A percentile compares a stretch with the other conserved stretches of the same genome.
Conservation (phyloP, 768 basidiomycete genomes). For the Termitomyces sp. region DNA sequence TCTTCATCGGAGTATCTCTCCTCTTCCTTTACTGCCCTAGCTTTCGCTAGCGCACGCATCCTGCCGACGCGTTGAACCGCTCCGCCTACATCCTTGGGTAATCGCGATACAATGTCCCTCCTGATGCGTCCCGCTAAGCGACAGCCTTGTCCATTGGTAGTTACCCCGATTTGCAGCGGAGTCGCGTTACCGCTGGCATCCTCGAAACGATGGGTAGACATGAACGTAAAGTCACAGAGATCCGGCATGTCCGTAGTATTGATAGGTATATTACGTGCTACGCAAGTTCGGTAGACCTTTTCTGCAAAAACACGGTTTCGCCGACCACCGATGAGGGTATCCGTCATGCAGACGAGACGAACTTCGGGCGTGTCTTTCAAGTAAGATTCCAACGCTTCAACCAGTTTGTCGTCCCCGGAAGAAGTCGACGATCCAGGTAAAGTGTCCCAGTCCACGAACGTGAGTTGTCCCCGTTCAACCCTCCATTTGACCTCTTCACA, state of each 20-base stretch:
- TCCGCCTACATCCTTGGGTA: conserved; percentile 67
- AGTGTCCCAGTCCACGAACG: conserved; percentile 48
- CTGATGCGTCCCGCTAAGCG: conserved; percentile 73
- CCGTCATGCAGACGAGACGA: conserved; percentile 71
- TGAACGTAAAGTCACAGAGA: conserved; percentile 87
- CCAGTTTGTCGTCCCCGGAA: conserved; percentile 27
- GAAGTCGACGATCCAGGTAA: conserved; percentile 31
- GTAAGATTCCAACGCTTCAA: conserved; percentile 41
- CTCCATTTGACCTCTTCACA: conserved; percentile 74
- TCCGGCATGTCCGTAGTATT: conserved; percentile 86
- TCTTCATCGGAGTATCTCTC: conserved; percentile 11
- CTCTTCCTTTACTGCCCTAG: conserved; percentile 7
- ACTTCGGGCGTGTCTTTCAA: conserved; percentile 26
- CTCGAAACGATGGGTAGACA: conserved; percentile 77
- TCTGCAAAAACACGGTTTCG: conserved; percentile 50
- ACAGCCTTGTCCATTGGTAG: conserved; percentile 91
- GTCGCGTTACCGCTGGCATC: conserved; percentile 40
- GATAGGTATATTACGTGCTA: conserved; percentile 56
- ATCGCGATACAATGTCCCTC: conserved; percentile 71
- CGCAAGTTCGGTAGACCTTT: conserved; percentile 51
- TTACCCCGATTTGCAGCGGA: conserved; percentile 71
- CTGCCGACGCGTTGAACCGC: conserved; percentile 72
- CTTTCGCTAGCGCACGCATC: conserved; percentile 50
- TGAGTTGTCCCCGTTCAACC: conserved; percentile 46
- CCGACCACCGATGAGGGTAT: conserved; percentile 52